Evolutionary conservation across 2,329 filamentous ascomycete species (phyloP), one percentile per base, ranked within the genome.

Genomic region (Cryoendolithus antarcticus): DNA sequence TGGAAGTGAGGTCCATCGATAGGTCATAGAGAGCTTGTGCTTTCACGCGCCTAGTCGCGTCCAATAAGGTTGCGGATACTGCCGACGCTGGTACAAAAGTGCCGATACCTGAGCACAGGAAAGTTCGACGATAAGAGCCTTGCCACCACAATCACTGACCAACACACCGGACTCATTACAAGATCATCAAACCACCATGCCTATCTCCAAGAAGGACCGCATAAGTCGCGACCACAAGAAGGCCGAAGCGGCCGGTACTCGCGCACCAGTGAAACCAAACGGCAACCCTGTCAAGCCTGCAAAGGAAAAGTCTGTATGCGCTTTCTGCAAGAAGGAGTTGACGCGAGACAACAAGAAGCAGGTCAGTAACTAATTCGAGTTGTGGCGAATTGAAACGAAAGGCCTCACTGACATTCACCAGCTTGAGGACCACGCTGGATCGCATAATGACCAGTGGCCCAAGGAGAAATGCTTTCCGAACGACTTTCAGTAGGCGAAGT

Each of bases 391-490:
- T 21, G 19, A 21, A 21, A 6, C 19, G 3, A 21, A 21, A 21
- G 19, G 19, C 19, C 19, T 21, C 52, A 67, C 66, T 39, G 72
- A 72, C 49, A 58, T 63, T 38, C 61, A 63, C 32, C 69, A 72
- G 52, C 61, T 74, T 9, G 65, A 69, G 53, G 62, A 65, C n/a
- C 71, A 74, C 48, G 71, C 70, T 9, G 51, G 55, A 37, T 73
- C 68, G 4, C 71, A 74, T 49, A 61, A 66, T 45, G 57, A 63
- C 19, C 66, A 66, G 44, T 73, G 70, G 71, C 57, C 69, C 1
- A 74, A 72, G 62, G 70, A 74, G 62, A 73, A 73, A 62, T 74
- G 71, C 61, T 74, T 67, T 65, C 71, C 71, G 2, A 68, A 67
- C 37, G 67, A 70, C 36, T 70, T 68, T 44, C 35, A 34, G 9